These are phyloP conservation scores for Aspergillus sp. DNA, from an alignment of 2,329 filamentous ascomycete species.

Conservation along the genomic window DNA sequence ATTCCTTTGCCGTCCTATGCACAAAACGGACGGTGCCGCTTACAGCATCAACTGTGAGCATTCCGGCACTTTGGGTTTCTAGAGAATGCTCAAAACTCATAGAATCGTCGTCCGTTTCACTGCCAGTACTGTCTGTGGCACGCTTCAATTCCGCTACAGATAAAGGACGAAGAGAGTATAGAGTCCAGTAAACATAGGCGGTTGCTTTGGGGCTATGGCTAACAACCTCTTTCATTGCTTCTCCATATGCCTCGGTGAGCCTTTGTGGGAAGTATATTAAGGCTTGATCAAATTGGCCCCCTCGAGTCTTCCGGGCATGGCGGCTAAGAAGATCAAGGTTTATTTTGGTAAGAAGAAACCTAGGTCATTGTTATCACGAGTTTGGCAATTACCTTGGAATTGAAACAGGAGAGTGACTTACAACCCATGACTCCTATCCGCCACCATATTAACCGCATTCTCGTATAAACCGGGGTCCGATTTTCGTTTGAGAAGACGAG, in stretches of 20 bases:
- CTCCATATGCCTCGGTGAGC: constrained; percentile 30
- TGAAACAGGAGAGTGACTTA: too few species aligned
- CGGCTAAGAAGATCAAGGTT: constrained; percentile 29
- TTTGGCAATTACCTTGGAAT: too few species aligned
- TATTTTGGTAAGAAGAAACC: constrained; percentile 29
- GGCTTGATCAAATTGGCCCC: constrained; percentile 21
- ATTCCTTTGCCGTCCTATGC: constrained; percentile 33
- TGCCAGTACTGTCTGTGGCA: constrained; percentile 14
- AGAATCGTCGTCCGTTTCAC: neutral
- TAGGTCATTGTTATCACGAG: too few species aligned
- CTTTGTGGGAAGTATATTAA: constrained; percentile 28
- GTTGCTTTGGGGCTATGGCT: constrained; percentile 22
- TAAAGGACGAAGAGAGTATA: constrained; percentile 27
- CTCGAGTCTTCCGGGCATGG: constrained; percentile 14
- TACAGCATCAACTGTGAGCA: constrained; percentile 28
- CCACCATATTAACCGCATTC: constrained; percentile 19
- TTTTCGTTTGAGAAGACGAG: constrained; percentile 4
- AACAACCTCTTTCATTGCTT: constrained; percentile 30
- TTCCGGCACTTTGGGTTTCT: constrained; percentile 20
- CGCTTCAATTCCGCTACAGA: constrained; percentile 26
- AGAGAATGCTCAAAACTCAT: constrained; percentile 21
- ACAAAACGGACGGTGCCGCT: constrained; percentile 27
- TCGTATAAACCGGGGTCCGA: constrained; percentile 13
- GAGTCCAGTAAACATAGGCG: constrained; percentile 28
- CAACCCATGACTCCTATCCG: constrained; percentile 28